Evolutionary conservation across 169 alveolate species (phyloP).

Genomic region (Eimeria falciformis): DNA sequence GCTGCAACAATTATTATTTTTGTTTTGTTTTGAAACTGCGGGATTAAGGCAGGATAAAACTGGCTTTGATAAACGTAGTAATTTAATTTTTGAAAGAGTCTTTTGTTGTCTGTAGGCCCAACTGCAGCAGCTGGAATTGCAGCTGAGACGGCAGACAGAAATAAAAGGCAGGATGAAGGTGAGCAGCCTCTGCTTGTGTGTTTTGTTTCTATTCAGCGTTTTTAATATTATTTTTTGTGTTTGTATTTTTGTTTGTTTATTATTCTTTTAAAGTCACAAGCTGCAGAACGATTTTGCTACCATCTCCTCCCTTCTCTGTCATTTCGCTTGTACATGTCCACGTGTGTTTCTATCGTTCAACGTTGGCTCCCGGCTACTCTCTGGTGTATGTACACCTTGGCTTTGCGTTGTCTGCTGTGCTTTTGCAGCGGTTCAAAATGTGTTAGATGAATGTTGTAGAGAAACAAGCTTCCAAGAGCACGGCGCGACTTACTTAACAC

Average conservation of each 20-base stretch:
- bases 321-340: not conserved
- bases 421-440: not conserved
- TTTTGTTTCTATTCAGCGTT: not conserved
- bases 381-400: not conserved
- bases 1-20: not conserved
- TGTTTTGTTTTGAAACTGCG: too few relatives aligned
- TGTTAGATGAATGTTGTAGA: not conserved
- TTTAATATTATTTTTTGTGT: not conserved
- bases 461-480: not conserved
- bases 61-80: too few relatives aligned
- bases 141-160: not conserved
- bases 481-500: conserved; percentile 11
- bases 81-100: too few relatives aligned
- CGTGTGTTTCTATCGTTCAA: too few relatives aligned
- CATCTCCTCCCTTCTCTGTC: not conserved
- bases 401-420: too few relatives aligned
- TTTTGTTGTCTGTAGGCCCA: not conserved
- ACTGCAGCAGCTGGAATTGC: not conserved
- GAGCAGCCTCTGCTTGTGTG: not conserved
- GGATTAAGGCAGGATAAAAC: too few relatives aligned
- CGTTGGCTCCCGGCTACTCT: too few relatives aligned
- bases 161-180: conserved; percentile 9
- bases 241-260: not conserved
- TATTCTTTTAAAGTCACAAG: not conserved
- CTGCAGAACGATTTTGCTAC: not conserved